These are phyloP conservation scores for Podospora bellae-mahoneyi DNA, from an alignment of 495 filamentous ascomycete species.

Conservation along the genomic window DNA sequence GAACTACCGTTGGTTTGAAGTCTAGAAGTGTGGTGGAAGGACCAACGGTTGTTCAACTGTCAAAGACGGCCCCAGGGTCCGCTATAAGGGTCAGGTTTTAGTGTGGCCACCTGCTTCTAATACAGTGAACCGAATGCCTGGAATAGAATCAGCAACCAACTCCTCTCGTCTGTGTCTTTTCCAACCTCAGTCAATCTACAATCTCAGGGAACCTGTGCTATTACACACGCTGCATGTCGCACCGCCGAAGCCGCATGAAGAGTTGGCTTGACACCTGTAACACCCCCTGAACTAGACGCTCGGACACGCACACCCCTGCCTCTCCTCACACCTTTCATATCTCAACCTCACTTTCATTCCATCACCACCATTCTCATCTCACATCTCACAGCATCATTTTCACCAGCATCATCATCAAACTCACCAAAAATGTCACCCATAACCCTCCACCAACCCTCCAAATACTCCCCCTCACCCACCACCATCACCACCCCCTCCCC, in stretches of 20 bases:
- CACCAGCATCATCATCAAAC: neutral
- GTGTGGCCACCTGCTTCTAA: neutral
- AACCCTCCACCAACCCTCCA: conserved; percentile 45
- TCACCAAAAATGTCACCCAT: conserved; percentile 20
- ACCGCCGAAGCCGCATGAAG: neutral
- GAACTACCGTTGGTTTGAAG: neutral
- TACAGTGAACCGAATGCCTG: neutral
- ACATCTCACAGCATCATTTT: neutral
- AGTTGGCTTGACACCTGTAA: neutral
- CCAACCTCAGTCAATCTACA: too few species aligned
- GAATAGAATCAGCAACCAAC: neutral
- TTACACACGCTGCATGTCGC: neutral
- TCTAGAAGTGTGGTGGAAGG: too few species aligned
- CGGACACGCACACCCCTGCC: neutral
- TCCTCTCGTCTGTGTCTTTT: too few species aligned
- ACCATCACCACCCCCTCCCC: conserved; percentile 38
- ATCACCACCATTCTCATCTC: neutral
- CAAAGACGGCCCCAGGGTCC: too few species aligned
- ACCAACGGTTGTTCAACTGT: neutral
- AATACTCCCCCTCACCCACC: conserved; percentile 31
- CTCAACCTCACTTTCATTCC: neutral
- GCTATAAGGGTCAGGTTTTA: neutral
- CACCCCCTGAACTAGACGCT: neutral
- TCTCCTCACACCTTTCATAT: conserved; percentile 7
- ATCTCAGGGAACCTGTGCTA: neutral